Base-by-base conservation (phyloP, 257 asterid genomes). In the Fraxinus anomala region DNA sequence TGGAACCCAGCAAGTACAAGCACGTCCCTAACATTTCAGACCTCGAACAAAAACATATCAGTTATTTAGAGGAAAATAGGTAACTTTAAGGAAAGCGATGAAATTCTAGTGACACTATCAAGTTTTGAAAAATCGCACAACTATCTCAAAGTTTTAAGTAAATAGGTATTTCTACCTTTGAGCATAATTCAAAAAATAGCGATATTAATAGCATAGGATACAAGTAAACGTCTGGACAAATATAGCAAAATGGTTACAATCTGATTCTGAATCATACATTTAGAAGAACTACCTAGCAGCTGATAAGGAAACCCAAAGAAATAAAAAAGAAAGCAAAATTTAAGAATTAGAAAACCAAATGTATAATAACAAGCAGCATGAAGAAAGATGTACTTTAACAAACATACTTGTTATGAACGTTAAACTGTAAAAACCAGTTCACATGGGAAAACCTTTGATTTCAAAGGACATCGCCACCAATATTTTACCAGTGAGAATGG, bases 401-500 rank as follows among this genome's bases (percentile, higher is more conserved):
- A 5, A 28, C 30, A 56, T 56, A 56, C 66, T 56, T 6, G 30
- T 56, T 56, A 56, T 56, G 28, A 6, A 56, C 5, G 11, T 28
- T 21, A 56, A 49, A 56, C 13, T 56, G 66, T 1, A n/a, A 56
- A 63, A 68, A 78, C 40, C 33, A 42, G 59, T 71, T 44, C 79
- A 26, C 26, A 71, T 19, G 30, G 75, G 74, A 67, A 56, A 75
- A 13, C 40, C 54, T 13, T 17, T 24, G 49, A 65, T 37, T 5
- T 76, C 73, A 69, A 36, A 21, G 34, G 76, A 49, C 77, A 70
- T 3, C 40, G 19, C 33, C 33, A 40, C 19, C 79, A 69, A n/a
- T 68, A 77, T 16, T 68, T 82, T 23, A 66, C 11, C 67, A 47
- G 40, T 24, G 59, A 23, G 30, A 61, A 67, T 17, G 51, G 54